Percentiles rank a stretch among this genome's conserved stretches.
Evolutionary conservation across 139 green algal species (phyloP).

Genomic region (Yamagishiella unicocca): DNA sequence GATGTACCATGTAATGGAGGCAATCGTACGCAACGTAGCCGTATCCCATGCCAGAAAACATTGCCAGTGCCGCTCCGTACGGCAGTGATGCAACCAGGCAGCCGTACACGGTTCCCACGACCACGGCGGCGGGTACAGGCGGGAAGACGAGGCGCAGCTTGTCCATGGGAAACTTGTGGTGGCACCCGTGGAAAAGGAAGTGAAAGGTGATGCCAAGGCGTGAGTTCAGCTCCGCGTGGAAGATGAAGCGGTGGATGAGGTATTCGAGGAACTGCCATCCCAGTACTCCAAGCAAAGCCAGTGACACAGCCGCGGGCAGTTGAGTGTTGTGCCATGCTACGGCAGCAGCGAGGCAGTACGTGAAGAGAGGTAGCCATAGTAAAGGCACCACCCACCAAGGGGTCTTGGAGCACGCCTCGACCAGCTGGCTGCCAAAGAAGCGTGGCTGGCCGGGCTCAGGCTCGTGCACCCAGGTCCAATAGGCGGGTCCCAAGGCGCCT

Average conservation of each 20-base stretch:
- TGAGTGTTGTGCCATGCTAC: neutral
- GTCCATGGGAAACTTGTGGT: constrained; percentile 97
- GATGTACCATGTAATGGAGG: constrained; percentile 89
- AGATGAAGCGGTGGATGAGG: constrained; percentile 91
- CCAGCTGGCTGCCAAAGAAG: constrained; percentile 80
- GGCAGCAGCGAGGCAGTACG: constrained; percentile 1
- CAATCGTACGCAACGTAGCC: constrained; percentile 96
- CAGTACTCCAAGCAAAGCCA: constrained; percentile 69
- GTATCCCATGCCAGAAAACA: constrained; percentile 83
- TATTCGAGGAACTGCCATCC: constrained; percentile 95
- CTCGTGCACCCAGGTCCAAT: constrained; percentile 88
- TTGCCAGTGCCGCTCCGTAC: constrained; percentile 34
- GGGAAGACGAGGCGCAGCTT: constrained; percentile 92
- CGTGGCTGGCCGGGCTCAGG: constrained; percentile 79
- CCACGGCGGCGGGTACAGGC: constrained; percentile 72
- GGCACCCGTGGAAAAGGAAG: constrained; percentile 95
- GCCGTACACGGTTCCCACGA: constrained; percentile 63
- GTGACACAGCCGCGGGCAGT: neutral
- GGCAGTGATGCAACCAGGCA: constrained; percentile 54
- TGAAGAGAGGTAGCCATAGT: constrained; percentile 88
- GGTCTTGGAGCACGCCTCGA: constrained; percentile 81
- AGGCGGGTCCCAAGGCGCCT: constrained; percentile 71
- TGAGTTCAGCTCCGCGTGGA: constrained; percentile 76
- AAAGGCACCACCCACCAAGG: constrained; percentile 92
- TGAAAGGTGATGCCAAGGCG: constrained; percentile 87